Percentiles rank a stretch among this genome's conserved stretches.
Evolutionary conservation across 345 rosid genomes (phyloP).

Genomic region (Lagerstroemia speciosa): DNA sequence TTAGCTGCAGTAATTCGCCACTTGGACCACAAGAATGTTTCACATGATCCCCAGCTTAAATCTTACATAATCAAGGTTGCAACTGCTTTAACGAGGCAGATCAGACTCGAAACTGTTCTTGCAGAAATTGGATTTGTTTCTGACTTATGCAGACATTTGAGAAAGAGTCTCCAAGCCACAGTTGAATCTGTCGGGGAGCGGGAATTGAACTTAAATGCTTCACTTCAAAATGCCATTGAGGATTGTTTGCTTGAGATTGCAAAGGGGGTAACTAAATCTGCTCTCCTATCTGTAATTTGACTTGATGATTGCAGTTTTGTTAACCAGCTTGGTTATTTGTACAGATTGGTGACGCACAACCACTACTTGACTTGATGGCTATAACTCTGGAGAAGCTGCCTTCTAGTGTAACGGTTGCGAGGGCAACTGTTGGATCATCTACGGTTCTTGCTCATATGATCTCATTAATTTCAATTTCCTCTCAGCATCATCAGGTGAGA

Average conservation of each 20-base stretch:
- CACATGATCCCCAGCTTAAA: constrained; percentile 70
- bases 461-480: constrained; percentile 49
- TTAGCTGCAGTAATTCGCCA: constrained; percentile 73
- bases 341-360: constrained; percentile 53
- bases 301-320: not conserved
- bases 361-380: constrained; percentile 76
- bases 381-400: constrained; percentile 74
- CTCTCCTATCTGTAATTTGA: not conserved
- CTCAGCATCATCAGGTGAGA: constrained; percentile 56
- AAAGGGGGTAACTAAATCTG: constrained; percentile 49
- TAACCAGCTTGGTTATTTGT: constrained; percentile 1
- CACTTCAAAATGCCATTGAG: constrained; percentile 81
- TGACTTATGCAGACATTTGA: constrained; percentile 87
- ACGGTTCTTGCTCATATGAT: constrained; percentile 75
- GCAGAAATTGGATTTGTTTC: constrained; percentile 70
- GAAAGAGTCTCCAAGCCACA: constrained; percentile 81
- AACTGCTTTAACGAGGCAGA: constrained; percentile 64
- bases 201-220: constrained; percentile 49
- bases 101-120: constrained; percentile 53
- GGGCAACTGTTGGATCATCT: constrained; percentile 67
- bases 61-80: constrained; percentile 63
- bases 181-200: constrained; percentile 58
- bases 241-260: constrained; percentile 89
- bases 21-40: constrained; percentile 81
- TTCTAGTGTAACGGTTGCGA: constrained; percentile 65